Evolutionary conservation across 805 yeast species (phyloP).

Genomic region (Ogataea degrootiae): DNA sequence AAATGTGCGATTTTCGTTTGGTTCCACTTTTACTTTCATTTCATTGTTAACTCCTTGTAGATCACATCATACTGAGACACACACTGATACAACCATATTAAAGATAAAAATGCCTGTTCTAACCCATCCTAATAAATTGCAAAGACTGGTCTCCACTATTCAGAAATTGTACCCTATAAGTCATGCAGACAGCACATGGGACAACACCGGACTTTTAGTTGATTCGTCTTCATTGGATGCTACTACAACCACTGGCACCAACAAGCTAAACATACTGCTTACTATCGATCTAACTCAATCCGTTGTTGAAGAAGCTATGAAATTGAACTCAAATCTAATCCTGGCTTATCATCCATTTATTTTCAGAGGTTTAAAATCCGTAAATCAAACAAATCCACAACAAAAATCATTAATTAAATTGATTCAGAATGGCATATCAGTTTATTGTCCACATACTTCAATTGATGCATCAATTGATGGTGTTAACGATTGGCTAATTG

Average conservation of each 20-base stretch:
- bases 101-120: conserved; percentile 2
- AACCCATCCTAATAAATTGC: conserved; percentile 28
- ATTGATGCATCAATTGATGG: conserved; percentile 92
- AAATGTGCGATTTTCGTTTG: not conserved
- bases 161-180: conserved; percentile 75
- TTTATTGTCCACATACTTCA: conserved; percentile 94
- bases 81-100: too few relatives aligned
- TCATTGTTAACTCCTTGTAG: too few relatives aligned
- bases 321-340: conserved; percentile 47
- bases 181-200: conserved; percentile 89
- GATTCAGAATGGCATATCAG: conserved; percentile 75
- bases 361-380: conserved; percentile 77
- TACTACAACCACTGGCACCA: conserved; percentile 5
- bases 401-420: conserved; percentile 70
- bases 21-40: too few relatives aligned
- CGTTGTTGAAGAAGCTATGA: conserved; percentile 84
- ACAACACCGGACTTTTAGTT: conserved; percentile 86
- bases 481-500: conserved; percentile 87
- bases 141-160: conserved; percentile 45
- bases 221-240: conserved; percentile 45
- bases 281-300: conserved; percentile 80
- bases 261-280: conserved; percentile 43
- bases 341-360: conserved; percentile 94
- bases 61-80: too few relatives aligned
- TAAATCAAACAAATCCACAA: conserved; percentile 66